phyloP scores from a whole-genome alignment of 2,329 filamentous ascomycete genomes.

The Colletotrichum plurivorum region DNA sequence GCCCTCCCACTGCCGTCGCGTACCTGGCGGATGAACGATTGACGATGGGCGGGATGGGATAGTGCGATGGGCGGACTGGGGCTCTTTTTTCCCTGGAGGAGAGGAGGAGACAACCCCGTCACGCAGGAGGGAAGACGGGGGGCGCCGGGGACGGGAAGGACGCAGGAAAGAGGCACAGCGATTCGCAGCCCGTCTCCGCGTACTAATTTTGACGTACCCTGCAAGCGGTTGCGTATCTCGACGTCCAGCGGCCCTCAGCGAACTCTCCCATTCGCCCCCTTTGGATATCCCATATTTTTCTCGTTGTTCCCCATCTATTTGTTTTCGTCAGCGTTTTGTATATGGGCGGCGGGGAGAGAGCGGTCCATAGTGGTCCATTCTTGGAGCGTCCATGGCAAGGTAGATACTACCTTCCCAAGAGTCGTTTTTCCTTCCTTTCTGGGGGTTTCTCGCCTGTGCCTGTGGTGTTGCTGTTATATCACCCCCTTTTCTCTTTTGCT shows the following conservation, averaged over 20 bases:
- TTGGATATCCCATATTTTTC: not conserved
- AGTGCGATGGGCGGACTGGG: slow-evolving; percentile 29
- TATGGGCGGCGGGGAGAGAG: no score
- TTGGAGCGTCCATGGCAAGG: no score
- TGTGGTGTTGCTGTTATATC: no score
- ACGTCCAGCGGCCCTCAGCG: slow-evolving; percentile 1
- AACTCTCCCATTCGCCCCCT: no score
- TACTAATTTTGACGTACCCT: slow-evolving; percentile 17
- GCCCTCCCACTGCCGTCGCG: slow-evolving; percentile 16
- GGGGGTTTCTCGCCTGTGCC: no score
- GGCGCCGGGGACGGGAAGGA: not conserved
- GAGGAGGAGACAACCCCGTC: not conserved
- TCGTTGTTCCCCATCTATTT: not conserved
- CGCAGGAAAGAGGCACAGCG: slow-evolving; percentile 10
- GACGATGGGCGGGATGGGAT: slow-evolving; percentile 14
- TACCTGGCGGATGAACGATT: slow-evolving; percentile 24
- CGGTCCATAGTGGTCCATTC: not conserved
- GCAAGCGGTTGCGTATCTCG: slow-evolving; percentile 20
- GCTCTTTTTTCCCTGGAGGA: not conserved
- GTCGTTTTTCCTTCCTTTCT: no score
- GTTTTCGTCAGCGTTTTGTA: no score
- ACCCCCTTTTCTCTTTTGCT: no score
- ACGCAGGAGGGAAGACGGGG: slow-evolving; percentile 5
- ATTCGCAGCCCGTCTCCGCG: slow-evolving; percentile 6
- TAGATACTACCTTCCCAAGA: no score